Evolutionary conservation across 2,329 filamentous ascomycete species (phyloP), one percentile per base, ranked within the genome.

Genomic region (Colletotrichum viniferum): DNA sequence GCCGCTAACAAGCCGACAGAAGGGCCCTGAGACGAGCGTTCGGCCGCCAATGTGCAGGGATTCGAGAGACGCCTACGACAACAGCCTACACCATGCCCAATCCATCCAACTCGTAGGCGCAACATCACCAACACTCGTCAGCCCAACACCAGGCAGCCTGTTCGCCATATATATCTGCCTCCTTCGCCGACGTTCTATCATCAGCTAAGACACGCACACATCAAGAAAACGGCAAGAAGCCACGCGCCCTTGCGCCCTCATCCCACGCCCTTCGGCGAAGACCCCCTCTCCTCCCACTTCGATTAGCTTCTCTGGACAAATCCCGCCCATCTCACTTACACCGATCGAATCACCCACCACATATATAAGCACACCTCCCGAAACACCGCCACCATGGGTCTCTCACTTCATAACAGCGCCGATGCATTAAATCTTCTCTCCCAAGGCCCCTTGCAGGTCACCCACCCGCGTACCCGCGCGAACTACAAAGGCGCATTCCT

Each of bases 351-450:
- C 24, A 21, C 28, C 18, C 36, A 12, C 55, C 30, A 24, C 14
- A 7, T 28, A 55, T 7, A 56, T 18, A 52, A 43, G 32, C 48
- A 13, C 2, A 5, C 69, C 30, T 14, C n/a, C 9, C 21, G 48
- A 30, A 13, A 34, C 43, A 28, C 16, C 52, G 10, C 60, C 43
- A 55, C 9, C 28, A 76, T 76, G 74, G 74, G 65, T 30, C 48
- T 74, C 14, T 61, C 71, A 34, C 60, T 74, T 6, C 65, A 66
- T 52, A 62, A 61, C 71, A 70, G 52, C 52, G 48, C 24, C 28
- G 60, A 75, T 73, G 69, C 63, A 24, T 9, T 76, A 61, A 66
- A 66, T 14, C n/a, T 62, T 48, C 61, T 76, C 16, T 30, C 71
- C 18, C 60, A 28, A n/a, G 71, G 24, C 71, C 48, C 30, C 36